A percentile compares a stretch with the other conserved stretches of the same genome.
Evolutionary conservation across 2,329 filamentous ascomycete genomes (phyloP).

Genomic region (Bimuria novae-zelandiae): DNA sequence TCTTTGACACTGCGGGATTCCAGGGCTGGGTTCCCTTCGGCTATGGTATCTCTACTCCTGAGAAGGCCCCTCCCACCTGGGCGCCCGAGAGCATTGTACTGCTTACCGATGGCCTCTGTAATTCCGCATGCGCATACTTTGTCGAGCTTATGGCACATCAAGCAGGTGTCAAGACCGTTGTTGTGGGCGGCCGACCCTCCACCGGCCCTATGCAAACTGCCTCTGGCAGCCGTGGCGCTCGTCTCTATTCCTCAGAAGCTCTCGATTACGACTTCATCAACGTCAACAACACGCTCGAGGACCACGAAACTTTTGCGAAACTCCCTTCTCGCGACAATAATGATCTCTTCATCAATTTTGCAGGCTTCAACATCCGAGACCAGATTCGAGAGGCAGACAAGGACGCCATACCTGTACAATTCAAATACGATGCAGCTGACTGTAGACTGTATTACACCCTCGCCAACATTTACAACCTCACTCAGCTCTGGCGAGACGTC

Average conservation of each 20-base stretch:
- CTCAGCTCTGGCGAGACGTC: slow-evolving; percentile 9
- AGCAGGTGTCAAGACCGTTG: slow-evolving; percentile 45
- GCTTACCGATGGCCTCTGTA: slow-evolving; percentile 47
- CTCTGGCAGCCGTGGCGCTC: slow-evolving; percentile 28
- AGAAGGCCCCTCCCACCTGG: neutral
- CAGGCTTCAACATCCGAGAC: slow-evolving; percentile 45
- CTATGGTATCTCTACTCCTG: neutral
- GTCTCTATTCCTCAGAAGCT: neutral
- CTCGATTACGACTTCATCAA: neutral
- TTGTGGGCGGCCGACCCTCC: slow-evolving; percentile 45
- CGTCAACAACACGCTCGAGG: slow-evolving; percentile 3
- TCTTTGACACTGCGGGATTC: slow-evolving; percentile 21
- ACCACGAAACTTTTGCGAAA: slow-evolving; percentile 4
- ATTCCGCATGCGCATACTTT: slow-evolving; percentile 49
- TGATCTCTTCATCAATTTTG: slow-evolving; percentile 31
- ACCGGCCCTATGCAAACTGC: slow-evolving; percentile 46
- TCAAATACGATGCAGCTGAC: slow-evolving; percentile 46
- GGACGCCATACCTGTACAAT: slow-evolving; percentile 41
- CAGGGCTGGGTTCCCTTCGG: slow-evolving; percentile 31
- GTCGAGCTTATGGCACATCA: slow-evolving; percentile 48
- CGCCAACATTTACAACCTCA: slow-evolving; percentile 44
- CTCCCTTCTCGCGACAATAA: slow-evolving; percentile 10
- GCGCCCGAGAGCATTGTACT: slow-evolving; percentile 36
- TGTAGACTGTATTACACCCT: slow-evolving; percentile 48
- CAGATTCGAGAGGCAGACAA: slow-evolving; percentile 40